Base-by-base conservation (phyloP, 129 eudicot species). In the Helichrysum umbraculigerum region DNA sequence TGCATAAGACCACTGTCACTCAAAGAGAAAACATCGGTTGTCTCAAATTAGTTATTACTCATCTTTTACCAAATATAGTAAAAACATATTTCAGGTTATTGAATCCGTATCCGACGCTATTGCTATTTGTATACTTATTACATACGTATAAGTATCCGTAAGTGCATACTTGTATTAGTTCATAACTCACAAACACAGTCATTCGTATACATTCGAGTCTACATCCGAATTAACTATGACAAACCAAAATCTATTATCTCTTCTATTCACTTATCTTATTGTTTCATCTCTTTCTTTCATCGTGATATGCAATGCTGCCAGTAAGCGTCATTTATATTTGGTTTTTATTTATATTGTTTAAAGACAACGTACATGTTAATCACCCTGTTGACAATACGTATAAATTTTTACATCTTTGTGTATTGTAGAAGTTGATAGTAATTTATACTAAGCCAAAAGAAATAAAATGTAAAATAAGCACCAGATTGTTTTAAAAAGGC, bases 251-350 rank as follows among this genome's bases (percentile, higher is more conserved):
- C 37, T 41, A 7, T 59, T 37, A 29, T 74, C 74, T 62, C 77
- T 78, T 61, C 19, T 81, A 30, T 75, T 75, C 70, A 68, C 66
- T 35, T 69, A 29, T 62, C 62, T 75, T 58, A 11, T 83, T 19
- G 32, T 74, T 60, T 83, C 76, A 8, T 83, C 61, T 34, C 68
- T 65, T 67, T 76, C 77, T 30, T 47, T 83, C 17, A 20, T 78
- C 83, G 11, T 17, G 44, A 28, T 76, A 61, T 78, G 80, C 77
- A 73, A 59, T 29, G 86, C 80, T 19, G 71, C 58, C 12, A 68
- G 71, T 67, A 67, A 19, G 52, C 41, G 5, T 6, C 17, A 64
- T 33, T 8, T 8, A 66, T 59, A 21, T 21, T 6, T 59, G 15
- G 1, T 51, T 51, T 51, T 15, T 19, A 56, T 56, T n/a, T n/a